Percentiles rank a stretch among this genome's conserved stretches.
Conservation (phyloP, 306 rosid species). For the Bauhinia variegata region DNA sequence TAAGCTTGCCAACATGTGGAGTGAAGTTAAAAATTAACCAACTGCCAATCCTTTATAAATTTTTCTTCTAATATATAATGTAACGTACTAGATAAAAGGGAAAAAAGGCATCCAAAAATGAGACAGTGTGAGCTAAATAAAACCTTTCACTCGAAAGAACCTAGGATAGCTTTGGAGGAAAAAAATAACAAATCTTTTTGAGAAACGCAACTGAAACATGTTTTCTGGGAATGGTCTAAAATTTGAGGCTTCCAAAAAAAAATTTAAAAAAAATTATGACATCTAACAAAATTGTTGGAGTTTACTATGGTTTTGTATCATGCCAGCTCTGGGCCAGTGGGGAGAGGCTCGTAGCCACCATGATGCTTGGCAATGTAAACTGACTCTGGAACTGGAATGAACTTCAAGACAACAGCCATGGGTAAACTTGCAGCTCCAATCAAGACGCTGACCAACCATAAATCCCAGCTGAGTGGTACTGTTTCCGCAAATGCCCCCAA, state of each 20-base stretch:
- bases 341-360: conserved; percentile 69
- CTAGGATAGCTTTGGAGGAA: too few relatives aligned
- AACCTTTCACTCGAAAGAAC: too few relatives aligned
- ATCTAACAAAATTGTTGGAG: neutral
- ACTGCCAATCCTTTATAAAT: neutral
- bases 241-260: too few relatives aligned
- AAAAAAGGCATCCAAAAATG: conserved; percentile 5
- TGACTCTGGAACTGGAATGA: conserved; percentile 58
- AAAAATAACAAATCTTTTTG: too few relatives aligned
- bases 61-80: too few relatives aligned
- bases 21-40: neutral
- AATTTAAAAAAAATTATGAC: neutral
- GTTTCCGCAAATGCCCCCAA: conserved; percentile 80
- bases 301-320: conserved; percentile 21
- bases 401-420: conserved; percentile 61
- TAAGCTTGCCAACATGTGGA: too few relatives aligned
- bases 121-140: too few relatives aligned
- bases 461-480: conserved; percentile 52
- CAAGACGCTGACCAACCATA: conserved; percentile 63
- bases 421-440: conserved; percentile 70
- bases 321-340: conserved; percentile 73
- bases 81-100: conserved; percentile 4
- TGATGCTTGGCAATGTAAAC: conserved; percentile 23
- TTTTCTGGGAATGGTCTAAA: too few relatives aligned
- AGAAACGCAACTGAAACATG: too few relatives aligned